Evolutionary conservation across 164 flowering plant species (phyloP).

Genomic region (Tetracentron sinense): DNA sequence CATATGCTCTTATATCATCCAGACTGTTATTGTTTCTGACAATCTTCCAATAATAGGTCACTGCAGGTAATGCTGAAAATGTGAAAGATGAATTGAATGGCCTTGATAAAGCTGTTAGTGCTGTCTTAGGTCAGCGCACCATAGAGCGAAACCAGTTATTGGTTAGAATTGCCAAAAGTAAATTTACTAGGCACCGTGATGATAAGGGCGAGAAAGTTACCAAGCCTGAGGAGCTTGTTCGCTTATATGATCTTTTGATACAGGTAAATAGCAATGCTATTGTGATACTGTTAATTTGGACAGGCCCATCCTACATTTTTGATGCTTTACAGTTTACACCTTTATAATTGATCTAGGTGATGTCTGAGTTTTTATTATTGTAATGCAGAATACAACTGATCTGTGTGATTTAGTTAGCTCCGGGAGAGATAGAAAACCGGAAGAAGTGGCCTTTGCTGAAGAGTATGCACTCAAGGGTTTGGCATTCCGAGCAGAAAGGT

Average conservation of each 20-base stretch:
- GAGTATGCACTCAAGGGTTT: slow-evolving; percentile 65
- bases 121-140: slow-evolving; percentile 75
- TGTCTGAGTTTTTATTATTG: slow-evolving; percentile 6
- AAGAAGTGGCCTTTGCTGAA: slow-evolving; percentile 77
- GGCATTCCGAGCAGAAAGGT: slow-evolving; percentile 93
- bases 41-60: slow-evolving; percentile 42
- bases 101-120: slow-evolving; percentile 95
- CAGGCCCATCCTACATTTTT: background rate
- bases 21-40: slow-evolving; percentile 10
- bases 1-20: background rate
- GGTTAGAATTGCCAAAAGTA: slow-evolving; percentile 71
- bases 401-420: slow-evolving; percentile 91
- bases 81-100: slow-evolving; percentile 90
- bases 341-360: background rate
- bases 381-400: slow-evolving; percentile 88
- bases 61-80: slow-evolving; percentile 83
- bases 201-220: slow-evolving; percentile 78
- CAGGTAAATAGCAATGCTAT: slow-evolving; percentile 42
- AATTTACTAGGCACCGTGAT: slow-evolving; percentile 54
- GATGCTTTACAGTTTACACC: slow-evolving; percentile 1
- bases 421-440: slow-evolving; percentile 86
- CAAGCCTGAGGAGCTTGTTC: slow-evolving; percentile 95
- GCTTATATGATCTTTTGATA: slow-evolving; percentile 84
- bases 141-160: slow-evolving; percentile 89
- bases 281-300: slow-evolving; percentile 4